phyloP scores from a whole-genome alignment of 495 filamentous ascomycete species.

The Penicillium chermesinum region DNA sequence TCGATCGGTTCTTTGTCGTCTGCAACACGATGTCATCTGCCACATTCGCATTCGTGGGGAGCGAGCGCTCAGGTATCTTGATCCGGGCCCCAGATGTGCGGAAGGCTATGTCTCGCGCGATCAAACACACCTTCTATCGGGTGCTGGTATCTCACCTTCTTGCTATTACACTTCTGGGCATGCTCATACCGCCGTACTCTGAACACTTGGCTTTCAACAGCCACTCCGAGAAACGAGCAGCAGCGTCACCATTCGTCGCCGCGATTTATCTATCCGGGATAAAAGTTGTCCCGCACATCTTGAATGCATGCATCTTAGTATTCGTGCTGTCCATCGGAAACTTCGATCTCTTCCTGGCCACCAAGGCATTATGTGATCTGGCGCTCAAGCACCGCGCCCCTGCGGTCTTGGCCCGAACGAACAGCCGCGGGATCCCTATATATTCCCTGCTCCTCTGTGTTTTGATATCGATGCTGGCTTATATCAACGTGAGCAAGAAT shows the following conservation, averaged over 20 bases:
- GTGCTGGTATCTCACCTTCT: constrained; percentile 73
- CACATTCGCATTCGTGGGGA: constrained; percentile 76
- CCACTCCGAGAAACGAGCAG: constrained; percentile 18
- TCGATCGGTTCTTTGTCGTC: constrained; percentile 49
- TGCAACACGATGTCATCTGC: constrained; percentile 71
- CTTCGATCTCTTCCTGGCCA: constrained; percentile 56
- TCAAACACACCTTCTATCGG: constrained; percentile 73
- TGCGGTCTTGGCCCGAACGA: constrained; percentile 57
- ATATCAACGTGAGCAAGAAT: constrained; percentile 62
- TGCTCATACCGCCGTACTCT: constrained; percentile 50
- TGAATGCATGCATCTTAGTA: constrained; percentile 65
- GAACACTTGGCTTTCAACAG: constrained; percentile 34
- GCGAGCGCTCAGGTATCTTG: constrained; percentile 69
- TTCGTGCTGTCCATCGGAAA: constrained; percentile 73
- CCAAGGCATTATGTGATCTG: constrained; percentile 69
- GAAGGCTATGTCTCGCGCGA: constrained; percentile 65
- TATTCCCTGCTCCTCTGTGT: constrained; percentile 57
- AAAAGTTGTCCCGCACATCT: constrained; percentile 44
- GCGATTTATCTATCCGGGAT: constrained; percentile 50
- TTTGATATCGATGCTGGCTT: constrained; percentile 60
- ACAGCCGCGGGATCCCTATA: constrained; percentile 67
- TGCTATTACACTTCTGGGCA: constrained; percentile 44
- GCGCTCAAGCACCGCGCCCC: constrained; percentile 69
- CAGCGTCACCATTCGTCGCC: constrained; percentile 57
- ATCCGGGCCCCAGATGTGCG: constrained; percentile 66